Percentiles rank a stretch among this genome's conserved stretches.
Evolutionary conservation across 148 eudicot genomes (phyloP).

Genomic region (Fallopia convolvulus): DNA sequence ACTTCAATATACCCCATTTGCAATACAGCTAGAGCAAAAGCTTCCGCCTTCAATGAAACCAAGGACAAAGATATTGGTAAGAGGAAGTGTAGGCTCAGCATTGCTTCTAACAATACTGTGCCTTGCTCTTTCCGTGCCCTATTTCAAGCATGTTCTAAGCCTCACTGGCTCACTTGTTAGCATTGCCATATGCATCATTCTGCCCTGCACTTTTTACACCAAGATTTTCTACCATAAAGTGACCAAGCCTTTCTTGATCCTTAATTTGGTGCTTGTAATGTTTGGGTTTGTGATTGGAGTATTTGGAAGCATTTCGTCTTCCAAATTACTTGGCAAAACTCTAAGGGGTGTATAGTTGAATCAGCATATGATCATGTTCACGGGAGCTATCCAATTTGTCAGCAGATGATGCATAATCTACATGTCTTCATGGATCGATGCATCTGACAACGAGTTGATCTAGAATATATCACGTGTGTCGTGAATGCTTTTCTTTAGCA

Average conservation of each 20-base stretch:
- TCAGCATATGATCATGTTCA: not conserved
- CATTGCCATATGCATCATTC: slow-evolving; percentile 43
- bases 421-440: not conserved
- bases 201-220: slow-evolving; percentile 56
- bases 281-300: slow-evolving; percentile 38
- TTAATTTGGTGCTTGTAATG: slow-evolving; percentile 29
- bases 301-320: slow-evolving; percentile 48
- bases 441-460: not conserved
- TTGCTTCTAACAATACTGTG: slow-evolving; percentile 41
- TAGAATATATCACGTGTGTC: not conserved
- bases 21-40: slow-evolving; percentile 46
- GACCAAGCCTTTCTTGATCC: slow-evolving; percentile 25
- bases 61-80: slow-evolving; percentile 34
- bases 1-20: slow-evolving; percentile 60
- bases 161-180: slow-evolving; percentile 76
- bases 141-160: slow-evolving; percentile 54
- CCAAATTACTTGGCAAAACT: slow-evolving; percentile 25
- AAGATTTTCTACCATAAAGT: slow-evolving; percentile 42
- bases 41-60: slow-evolving; percentile 39
- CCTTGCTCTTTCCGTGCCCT: slow-evolving; percentile 64
- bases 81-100: slow-evolving; percentile 51
- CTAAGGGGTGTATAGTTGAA: slow-evolving; percentile 16
- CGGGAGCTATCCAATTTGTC: not conserved
- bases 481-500: not conserved
- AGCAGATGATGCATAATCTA: not conserved